These are phyloP conservation scores for Yamadazyma takamatsuzukensis DNA, from an alignment of 805 yeast genomes.

Conservation along the genomic window DNA sequence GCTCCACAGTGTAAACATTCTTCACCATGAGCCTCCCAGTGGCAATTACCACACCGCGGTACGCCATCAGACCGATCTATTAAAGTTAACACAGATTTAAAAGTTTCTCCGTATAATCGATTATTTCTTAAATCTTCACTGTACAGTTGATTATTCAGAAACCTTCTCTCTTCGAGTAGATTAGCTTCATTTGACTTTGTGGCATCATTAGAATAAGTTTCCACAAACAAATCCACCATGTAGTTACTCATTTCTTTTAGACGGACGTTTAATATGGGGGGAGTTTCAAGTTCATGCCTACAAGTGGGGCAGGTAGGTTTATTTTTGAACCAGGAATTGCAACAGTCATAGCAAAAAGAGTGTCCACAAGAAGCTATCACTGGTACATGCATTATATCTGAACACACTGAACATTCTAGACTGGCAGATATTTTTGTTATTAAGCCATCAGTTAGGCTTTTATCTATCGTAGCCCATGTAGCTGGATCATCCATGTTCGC, in stretches of 20 bases:
- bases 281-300: constrained; percentile 42
- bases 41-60: constrained; percentile 70
- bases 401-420: constrained; percentile 62
- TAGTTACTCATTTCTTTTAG: constrained; percentile 44
- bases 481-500: background rate
- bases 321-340: constrained; percentile 58
- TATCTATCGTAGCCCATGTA: constrained; percentile 4
- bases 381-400: constrained; percentile 66
- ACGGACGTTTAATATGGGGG: constrained; percentile 53
- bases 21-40: constrained; percentile 72
- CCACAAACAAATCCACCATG: constrained; percentile 35
- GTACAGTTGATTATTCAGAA: no score
- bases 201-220: constrained; percentile 34
- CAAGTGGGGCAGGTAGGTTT: constrained; percentile 69
- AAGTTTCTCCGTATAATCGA: constrained; percentile 50
- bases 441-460: constrained; percentile 12
- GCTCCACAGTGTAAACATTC: constrained; percentile 69
- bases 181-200: constrained; percentile 21
- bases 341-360: constrained; percentile 64
- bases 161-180: constrained; percentile 19
- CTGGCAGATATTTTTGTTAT: constrained; percentile 25
- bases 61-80: constrained; percentile 69
- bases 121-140: no score
- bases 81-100: constrained; percentile 49
- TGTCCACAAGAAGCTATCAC: constrained; percentile 68